These are phyloP conservation scores for Gloeophyllum trabeum DNA, from an alignment of 768 basidiomycete genomes.

Conservation along the genomic window DNA sequence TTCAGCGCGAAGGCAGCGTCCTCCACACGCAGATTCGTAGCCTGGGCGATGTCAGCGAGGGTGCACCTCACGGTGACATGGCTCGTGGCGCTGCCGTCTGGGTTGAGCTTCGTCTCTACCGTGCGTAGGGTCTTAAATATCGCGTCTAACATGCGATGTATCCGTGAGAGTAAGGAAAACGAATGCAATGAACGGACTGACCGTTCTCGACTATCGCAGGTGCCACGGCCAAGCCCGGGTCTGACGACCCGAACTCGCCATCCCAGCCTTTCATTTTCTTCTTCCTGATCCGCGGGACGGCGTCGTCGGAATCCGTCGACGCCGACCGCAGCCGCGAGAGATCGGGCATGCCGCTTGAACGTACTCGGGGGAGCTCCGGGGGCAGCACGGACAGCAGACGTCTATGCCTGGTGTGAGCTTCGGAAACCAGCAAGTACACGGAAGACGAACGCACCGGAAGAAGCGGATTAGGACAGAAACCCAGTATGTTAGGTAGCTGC, in stretches of 20 bases:
- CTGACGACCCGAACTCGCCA: slow-evolving; percentile 39
- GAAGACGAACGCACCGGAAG: slow-evolving; percentile 42
- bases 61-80: slow-evolving; percentile 62
- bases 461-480: slow-evolving; percentile 75
- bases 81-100: slow-evolving; percentile 60
- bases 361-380: slow-evolving; percentile 25
- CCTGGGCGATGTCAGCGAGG: slow-evolving; percentile 66
- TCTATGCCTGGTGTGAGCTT: slow-evolving; percentile 13
- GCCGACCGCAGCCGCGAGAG: slow-evolving; percentile 22
- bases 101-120: slow-evolving; percentile 44
- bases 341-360: slow-evolving; percentile 17
- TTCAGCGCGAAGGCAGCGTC: slow-evolving; percentile 85
- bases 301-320: slow-evolving; percentile 19
- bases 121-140: slow-evolving; percentile 40
- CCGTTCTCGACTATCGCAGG: not conserved
- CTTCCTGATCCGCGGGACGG: slow-evolving; percentile 21
- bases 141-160: slow-evolving; percentile 31
- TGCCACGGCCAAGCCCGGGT: slow-evolving; percentile 14
- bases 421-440: not conserved
- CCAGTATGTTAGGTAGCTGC: slow-evolving; percentile 88
- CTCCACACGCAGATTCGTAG: slow-evolving; percentile 72
- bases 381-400: slow-evolving; percentile 54
- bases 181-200: slow-evolving; percentile 1
- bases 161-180: slow-evolving; percentile 2
- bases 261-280: slow-evolving; percentile 61